Evolutionary conservation across 1,284 basidiomycete genomes (phyloP).

Genomic region (Naganishia cerealis): DNA sequence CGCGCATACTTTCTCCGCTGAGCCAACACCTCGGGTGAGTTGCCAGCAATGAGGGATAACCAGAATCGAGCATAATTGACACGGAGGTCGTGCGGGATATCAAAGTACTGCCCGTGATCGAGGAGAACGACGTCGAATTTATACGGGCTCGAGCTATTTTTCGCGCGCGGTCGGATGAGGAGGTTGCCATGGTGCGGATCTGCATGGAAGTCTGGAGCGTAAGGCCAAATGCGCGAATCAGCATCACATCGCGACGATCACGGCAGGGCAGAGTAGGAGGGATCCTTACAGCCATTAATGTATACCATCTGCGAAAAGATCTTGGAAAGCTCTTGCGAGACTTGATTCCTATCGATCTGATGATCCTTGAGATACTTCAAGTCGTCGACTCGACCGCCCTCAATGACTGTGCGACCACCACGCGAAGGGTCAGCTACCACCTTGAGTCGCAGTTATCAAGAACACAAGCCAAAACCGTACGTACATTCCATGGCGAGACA

Average conservation of each 20-base stretch:
- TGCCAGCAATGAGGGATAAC: conserved; percentile 76
- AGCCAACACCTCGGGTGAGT: conserved; percentile 63
- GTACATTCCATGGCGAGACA: conserved; percentile 87
- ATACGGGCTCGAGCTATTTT: conserved; percentile 70
- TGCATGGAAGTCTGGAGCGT: conserved; percentile 48
- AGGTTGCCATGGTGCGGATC: conserved; percentile 70
- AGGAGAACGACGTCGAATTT: conserved; percentile 92
- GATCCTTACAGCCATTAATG: conserved; percentile 69
- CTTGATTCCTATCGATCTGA: conserved; percentile 89
- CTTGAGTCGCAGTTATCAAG: not conserved
- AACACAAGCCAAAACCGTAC: conserved; percentile 14
- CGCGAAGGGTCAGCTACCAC: not conserved
- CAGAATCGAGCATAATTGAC: conserved; percentile 66
- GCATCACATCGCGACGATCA: conserved; percentile 1
- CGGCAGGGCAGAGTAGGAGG: not conserved
- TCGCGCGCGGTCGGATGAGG: conserved; percentile 74
- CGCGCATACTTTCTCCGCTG: conserved; percentile 80
- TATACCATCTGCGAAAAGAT: conserved; percentile 97
- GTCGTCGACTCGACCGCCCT: conserved; percentile 87
- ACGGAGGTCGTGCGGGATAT: conserved; percentile 73
- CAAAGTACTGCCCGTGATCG: conserved; percentile 86
- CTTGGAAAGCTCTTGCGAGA: conserved; percentile 80
- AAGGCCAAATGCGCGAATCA: not conserved
- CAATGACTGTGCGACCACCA: conserved; percentile 54
- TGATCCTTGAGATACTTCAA: conserved; percentile 77